These are phyloP conservation scores for Maudiozyma humilis DNA, from an alignment of 1,139 yeast genomes.

Conservation along the genomic window DNA sequence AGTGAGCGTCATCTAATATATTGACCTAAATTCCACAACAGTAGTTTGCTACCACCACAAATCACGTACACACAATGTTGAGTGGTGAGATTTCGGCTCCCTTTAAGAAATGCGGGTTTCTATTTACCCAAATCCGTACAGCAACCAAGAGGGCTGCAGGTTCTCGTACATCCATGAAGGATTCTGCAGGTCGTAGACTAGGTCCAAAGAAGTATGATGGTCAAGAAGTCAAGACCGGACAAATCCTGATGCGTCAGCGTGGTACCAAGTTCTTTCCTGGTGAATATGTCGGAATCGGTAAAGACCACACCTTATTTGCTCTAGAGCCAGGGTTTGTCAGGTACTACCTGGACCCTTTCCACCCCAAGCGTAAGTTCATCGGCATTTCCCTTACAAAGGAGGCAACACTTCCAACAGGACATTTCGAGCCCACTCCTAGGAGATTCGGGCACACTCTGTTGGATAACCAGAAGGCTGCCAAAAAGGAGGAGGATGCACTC, in stretches of 20 bases:
- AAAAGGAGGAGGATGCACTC: conserved; percentile 41
- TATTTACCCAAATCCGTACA: conserved; percentile 55
- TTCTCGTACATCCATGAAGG: conserved; percentile 85
- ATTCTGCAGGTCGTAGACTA: conserved; percentile 89
- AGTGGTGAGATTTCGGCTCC: conserved; percentile 1
- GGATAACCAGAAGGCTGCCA: conserved; percentile 43
- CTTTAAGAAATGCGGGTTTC: conserved; percentile 8
- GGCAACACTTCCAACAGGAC: conserved; percentile 71
- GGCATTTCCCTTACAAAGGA: conserved; percentile 73
- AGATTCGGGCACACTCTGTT: conserved; percentile 69
- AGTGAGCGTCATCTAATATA: no score
- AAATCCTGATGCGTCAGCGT: conserved; percentile 86
- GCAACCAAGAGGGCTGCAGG: conserved; percentile 95
- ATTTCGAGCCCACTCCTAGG: conserved; percentile 77
- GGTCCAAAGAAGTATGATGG: conserved; percentile 85
- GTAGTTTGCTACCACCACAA: no score
- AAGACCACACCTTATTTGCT: conserved; percentile 89
- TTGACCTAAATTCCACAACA: no score
- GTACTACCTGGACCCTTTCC: conserved; percentile 93
- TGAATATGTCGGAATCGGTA: conserved; percentile 82
- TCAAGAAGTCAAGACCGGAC: conserved; percentile 60
- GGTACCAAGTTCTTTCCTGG: conserved; percentile 98
- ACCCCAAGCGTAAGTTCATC: conserved; percentile 81
- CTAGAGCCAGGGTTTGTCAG: conserved; percentile 88
- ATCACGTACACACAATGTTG: no score